Evolutionary conservation across 169 alveolate genomes (phyloP), one percentile per base, ranked within the genome.

Genomic region (Eimeria nieschulzi): DNA sequence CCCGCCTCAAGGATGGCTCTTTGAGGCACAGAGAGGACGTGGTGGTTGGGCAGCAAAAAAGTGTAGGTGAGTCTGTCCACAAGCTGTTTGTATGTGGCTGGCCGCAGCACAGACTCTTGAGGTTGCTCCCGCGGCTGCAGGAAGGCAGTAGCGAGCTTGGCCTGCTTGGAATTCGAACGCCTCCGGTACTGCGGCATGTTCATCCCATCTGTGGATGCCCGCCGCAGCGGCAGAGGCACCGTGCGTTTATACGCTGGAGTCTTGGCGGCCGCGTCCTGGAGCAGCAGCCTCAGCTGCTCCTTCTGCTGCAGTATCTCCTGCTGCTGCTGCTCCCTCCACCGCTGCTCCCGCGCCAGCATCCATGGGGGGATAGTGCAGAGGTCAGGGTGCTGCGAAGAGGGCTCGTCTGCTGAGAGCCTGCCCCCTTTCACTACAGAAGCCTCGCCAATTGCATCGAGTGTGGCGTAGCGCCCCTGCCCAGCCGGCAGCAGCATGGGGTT

Each of bases 401-500:
- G 56, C 83, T 33, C 63, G 7, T 64, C 78, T 10, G 19, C 25
- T 12, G 87, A 87, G 53, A 70, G 61, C 9, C 70, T 26, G 5
- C 87, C 87, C 15, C 23, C 51, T 56, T 54, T 68, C 23, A 56
- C 21, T 8, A 68, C 76, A 13, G 92, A 61, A 10, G 75, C 75
- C 33, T 72, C 70, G 26, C 87, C 88, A 0, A 51, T 78, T 46
- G 75, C 92, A n/a, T 75, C 78, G 55, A 56, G 55, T 39, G 85
- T 33, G 23, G 78, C 92, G 75, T n/a, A 26, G 56, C 79, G 71
- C 51, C 87, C 92, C 82, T 73, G 80, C 13, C 88, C 87, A 13
- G 78, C 94, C 7, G 96, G 94, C 75, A 96, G 91, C 68, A 84
- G 93, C 87, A 95, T 85, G 23, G 95, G 97, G 73, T 92, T 92